Evolutionary conservation across 495 filamentous ascomycete genomes (phyloP).

Genomic region (Terfezia claveryi): DNA sequence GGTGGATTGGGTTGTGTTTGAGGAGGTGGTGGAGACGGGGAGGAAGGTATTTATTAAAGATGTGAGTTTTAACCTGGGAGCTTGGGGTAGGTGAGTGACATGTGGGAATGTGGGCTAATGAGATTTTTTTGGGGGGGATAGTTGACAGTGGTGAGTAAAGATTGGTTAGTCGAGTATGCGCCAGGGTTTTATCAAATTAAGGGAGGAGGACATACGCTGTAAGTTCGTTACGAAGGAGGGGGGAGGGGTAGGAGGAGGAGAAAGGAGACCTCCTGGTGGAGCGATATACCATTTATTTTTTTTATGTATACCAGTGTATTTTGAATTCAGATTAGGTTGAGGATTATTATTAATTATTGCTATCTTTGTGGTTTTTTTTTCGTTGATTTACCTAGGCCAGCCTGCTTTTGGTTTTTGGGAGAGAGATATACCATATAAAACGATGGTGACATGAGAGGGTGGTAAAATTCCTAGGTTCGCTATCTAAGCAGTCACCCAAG

Average conservation of each 20-base stretch:
- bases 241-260: not conserved
- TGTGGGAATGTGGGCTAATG: not conserved
- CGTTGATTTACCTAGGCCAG: too few species aligned
- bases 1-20: constrained; percentile 93
- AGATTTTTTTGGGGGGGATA: not conserved
- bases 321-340: too few species aligned
- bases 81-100: too few species aligned
- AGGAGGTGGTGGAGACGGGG: constrained; percentile 82
- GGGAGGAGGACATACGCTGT: constrained; percentile 1
- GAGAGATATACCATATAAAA: too few species aligned
- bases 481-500: too few species aligned
- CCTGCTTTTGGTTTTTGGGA: too few species aligned
- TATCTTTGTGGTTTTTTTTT: too few species aligned
- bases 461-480: too few species aligned
- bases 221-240: not conserved
- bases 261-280: not conserved
- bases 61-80: constrained; percentile 8
- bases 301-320: too few species aligned
- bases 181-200: constrained; percentile 56
- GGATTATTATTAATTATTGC: too few species aligned
- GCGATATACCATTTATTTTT: too few species aligned
- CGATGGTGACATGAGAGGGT: too few species aligned
- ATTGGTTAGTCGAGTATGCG: constrained; percentile 76
- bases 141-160: constrained; percentile 72
- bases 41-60: constrained; percentile 82